phyloP scores from a whole-genome alignment of 148 eudicot genomes.

The Rhododendron griersonianum region DNA sequence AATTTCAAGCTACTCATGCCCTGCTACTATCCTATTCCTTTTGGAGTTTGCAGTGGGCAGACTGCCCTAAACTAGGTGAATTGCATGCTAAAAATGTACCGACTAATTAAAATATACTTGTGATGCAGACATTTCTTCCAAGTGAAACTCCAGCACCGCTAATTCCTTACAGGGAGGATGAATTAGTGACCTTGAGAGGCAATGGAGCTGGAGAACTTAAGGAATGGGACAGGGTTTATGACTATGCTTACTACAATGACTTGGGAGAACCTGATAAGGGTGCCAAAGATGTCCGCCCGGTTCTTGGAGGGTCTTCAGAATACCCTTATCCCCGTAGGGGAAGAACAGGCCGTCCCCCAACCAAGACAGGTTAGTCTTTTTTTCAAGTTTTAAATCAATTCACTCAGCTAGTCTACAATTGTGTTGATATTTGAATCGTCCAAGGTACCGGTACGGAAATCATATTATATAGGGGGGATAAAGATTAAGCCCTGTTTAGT shows the following conservation, averaged over 20 bases:
- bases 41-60: not conserved
- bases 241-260: constrained; percentile 86
- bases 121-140: constrained; percentile 57
- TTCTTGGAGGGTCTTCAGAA: constrained; percentile 69
- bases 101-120: not conserved
- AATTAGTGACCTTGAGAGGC: constrained; percentile 53
- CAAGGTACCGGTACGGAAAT: not conserved
- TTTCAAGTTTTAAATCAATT: not conserved
- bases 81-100: not conserved
- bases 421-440: not conserved
- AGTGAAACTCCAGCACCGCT: constrained; percentile 57
- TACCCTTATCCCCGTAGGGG: constrained; percentile 87
- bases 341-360: constrained; percentile 62
- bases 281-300: constrained; percentile 43
- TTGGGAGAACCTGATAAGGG: constrained; percentile 76
- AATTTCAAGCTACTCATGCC: not conserved
- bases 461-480: not conserved
- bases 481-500: not conserved
- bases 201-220: constrained; percentile 58
- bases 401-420: not conserved
- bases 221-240: constrained; percentile 91
- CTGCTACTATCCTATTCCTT: not conserved
- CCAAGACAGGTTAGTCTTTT: constrained; percentile 48
- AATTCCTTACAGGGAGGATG: constrained; percentile 49
- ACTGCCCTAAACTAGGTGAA: not conserved